Evolutionary conservation across 1,284 basidiomycete genomes (phyloP), one percentile per base, ranked within the genome.

Genomic region (Puccinia hordei): DNA sequence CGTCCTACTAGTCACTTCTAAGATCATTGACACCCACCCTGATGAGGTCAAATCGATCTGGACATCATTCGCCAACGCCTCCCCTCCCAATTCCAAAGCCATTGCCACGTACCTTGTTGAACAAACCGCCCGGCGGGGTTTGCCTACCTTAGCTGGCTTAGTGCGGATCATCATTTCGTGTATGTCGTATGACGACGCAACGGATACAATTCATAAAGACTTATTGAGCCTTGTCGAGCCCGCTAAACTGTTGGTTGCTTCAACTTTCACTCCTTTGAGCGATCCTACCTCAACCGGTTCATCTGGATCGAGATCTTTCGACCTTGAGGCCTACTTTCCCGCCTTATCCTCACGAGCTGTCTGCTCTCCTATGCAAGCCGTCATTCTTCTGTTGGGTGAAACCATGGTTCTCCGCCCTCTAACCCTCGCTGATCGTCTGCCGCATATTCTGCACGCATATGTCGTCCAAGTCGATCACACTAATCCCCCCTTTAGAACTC

Each of bases 381-480:
- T 71, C 1, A 72, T 80, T 27, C 69, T 80, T 24, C 55, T 80
- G 24, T 35, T 80, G 35, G 69, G 78, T 65, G 78, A 80, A 55
- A 69, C 78, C 15, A 73, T 73, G 57, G 69, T 80, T 27, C 57
- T 80, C 55, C 49, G 68, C 19, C 78, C 78, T 27, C 41, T 73
- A 35, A 33, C 53, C 27, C 35, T 80, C n/a, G 53, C 12, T 41
- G 78, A 80, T 63, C 69, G 78, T 4, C 59, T 80, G 24, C 41
- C 78, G 13, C 66, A 71, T 19, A 63, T 80, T 22, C 53, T 80
- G 35, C 78, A 80, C 63, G 78, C 78, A 38, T 65, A 80, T 55
- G 59, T 80, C 19, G 69, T 80, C 38, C 78, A 80, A 55, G 78
- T 71, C 12, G 78, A 80, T 55, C 78, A 80, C 53, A 80, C 69